These are phyloP conservation scores for Talaromyces verruculosus DNA, from an alignment of 2,329 filamentous ascomycete genomes.

Conservation along the genomic window DNA sequence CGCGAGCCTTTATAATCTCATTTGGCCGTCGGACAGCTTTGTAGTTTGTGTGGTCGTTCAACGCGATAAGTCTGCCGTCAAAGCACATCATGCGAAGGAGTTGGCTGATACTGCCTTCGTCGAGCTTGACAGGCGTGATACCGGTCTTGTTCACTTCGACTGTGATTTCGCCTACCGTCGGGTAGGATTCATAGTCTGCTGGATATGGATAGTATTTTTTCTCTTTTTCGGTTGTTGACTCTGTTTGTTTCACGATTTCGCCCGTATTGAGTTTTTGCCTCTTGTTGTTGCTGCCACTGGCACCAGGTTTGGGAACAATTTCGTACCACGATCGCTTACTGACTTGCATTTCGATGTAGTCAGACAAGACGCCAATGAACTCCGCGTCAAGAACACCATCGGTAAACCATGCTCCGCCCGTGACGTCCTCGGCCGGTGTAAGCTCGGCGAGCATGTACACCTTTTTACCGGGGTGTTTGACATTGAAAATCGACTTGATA, in stretches of 20 bases:
- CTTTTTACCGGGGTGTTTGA: slow-evolving; percentile 86
- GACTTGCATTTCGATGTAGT: slow-evolving; percentile 71
- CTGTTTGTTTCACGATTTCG: slow-evolving; percentile 29
- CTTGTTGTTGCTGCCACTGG: slow-evolving; percentile 26
- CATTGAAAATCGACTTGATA: slow-evolving; percentile 86
- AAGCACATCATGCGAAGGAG: slow-evolving; percentile 85
- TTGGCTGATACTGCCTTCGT: slow-evolving; percentile 75
- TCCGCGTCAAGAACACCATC: slow-evolving; percentile 86
- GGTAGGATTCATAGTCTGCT: slow-evolving; percentile 72
- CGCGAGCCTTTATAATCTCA: slow-evolving; percentile 25
- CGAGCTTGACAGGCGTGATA: slow-evolving; percentile 68
- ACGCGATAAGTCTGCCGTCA: slow-evolving; percentile 75
- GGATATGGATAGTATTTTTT: slow-evolving; percentile 53
- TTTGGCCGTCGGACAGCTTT: slow-evolving; percentile 45
- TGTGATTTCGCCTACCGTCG: slow-evolving; percentile 76
- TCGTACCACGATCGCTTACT: slow-evolving; percentile 70
- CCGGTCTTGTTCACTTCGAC: slow-evolving; percentile 67
- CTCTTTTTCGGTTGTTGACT: slow-evolving; percentile 22
- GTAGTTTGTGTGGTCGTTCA: slow-evolving; percentile 54
- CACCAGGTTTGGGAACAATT: slow-evolving; percentile 38
- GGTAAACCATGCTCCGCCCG: slow-evolving; percentile 91
- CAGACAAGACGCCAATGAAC: slow-evolving; percentile 76
- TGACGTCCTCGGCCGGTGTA: slow-evolving; percentile 82
- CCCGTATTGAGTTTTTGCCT: slow-evolving; percentile 21
- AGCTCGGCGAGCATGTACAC: slow-evolving; percentile 93